These are phyloP conservation scores for Hyphochytrium catenoides DNA, from an alignment of 352 stramenopile species.

Conservation along the genomic window DNA sequence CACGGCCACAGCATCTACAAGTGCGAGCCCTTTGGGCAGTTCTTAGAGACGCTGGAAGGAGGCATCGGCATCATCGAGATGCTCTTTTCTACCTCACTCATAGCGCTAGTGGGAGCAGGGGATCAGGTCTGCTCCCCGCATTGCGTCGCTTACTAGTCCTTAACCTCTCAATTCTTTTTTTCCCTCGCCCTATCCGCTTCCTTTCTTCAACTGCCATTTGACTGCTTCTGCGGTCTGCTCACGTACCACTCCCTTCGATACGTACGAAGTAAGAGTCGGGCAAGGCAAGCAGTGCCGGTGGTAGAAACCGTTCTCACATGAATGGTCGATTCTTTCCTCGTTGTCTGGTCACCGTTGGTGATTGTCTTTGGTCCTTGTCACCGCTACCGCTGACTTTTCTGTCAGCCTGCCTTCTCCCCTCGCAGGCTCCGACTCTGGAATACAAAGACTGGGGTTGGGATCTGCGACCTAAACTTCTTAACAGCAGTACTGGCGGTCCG, in stretches of 20 bases:
- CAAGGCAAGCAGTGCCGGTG: too few relatives aligned
- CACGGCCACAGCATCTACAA: conserved; percentile 71
- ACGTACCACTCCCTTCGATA: too few relatives aligned
- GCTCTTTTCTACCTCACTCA: conserved; percentile 73
- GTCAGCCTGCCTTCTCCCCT: conserved; percentile 63
- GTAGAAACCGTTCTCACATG: too few relatives aligned
- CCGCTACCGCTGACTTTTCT: neutral
- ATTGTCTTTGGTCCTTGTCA: too few relatives aligned
- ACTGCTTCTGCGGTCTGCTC: too few relatives aligned
- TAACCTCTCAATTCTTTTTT: too few relatives aligned
- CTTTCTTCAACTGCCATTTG: too few relatives aligned
- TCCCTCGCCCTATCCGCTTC: too few relatives aligned
- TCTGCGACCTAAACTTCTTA: conserved; percentile 76
- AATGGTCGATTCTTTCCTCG: too few relatives aligned
- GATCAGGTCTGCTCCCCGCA: conserved; percentile 62
- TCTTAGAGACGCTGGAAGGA: conserved; percentile 57
- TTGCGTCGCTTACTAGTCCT: too few relatives aligned
- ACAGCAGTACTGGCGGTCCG: conserved; percentile 61
- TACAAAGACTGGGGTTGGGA: conserved; percentile 59
- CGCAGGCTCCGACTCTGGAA: conserved; percentile 70
- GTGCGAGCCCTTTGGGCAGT: conserved; percentile 67
- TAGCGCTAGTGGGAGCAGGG: conserved; percentile 66
- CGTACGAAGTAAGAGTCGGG: too few relatives aligned
- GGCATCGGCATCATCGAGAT: conserved; percentile 72
- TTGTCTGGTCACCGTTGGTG: too few relatives aligned